These are phyloP conservation scores for Nidula niveotomentosa DNA, from an alignment of 1,284 basidiomycete genomes.

Conservation along the genomic window DNA sequence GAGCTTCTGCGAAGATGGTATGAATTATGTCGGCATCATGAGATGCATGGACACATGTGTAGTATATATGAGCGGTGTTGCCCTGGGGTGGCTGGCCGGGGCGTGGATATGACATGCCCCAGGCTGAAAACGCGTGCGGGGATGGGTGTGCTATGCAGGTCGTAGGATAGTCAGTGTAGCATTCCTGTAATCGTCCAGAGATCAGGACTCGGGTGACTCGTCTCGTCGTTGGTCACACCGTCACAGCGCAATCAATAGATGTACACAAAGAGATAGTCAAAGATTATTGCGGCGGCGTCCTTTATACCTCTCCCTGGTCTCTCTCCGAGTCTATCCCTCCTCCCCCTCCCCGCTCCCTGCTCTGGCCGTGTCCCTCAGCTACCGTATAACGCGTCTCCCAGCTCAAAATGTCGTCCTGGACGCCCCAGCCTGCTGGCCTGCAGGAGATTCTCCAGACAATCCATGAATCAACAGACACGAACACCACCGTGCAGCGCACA, in stretches of 20 bases:
- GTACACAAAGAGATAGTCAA: slow-evolving; percentile 32
- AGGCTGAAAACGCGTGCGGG: no score
- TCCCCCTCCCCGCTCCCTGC: slow-evolving; percentile 11
- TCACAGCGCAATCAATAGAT: slow-evolving; percentile 20
- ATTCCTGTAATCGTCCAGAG: no score
- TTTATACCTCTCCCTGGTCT: slow-evolving; percentile 11
- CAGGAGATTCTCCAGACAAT: slow-evolving; percentile 86
- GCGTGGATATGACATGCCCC: no score
- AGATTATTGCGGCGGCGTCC: slow-evolving; percentile 26
- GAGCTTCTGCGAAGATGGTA: no score
- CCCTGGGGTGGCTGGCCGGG: no score
- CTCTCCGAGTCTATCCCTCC: slow-evolving; percentile 10
- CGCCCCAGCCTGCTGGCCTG: slow-evolving; percentile 74
- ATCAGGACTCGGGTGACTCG: no score
- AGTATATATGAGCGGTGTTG: no score
- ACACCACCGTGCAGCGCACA: slow-evolving; percentile 64
- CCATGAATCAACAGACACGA: slow-evolving; percentile 79
- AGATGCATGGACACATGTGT: no score
- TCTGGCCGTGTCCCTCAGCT: slow-evolving; percentile 13
- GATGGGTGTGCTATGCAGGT: no score
- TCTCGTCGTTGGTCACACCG: no score
- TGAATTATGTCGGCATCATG: no score
- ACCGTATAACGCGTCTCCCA: slow-evolving; percentile 26
- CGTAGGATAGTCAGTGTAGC: no score
- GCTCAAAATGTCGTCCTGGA: slow-evolving; percentile 55